A percentile compares a stretch with the other conserved stretches of the same genome.
Conservation (phyloP, 305 asterid species). For the Ajuga reptans region DNA sequence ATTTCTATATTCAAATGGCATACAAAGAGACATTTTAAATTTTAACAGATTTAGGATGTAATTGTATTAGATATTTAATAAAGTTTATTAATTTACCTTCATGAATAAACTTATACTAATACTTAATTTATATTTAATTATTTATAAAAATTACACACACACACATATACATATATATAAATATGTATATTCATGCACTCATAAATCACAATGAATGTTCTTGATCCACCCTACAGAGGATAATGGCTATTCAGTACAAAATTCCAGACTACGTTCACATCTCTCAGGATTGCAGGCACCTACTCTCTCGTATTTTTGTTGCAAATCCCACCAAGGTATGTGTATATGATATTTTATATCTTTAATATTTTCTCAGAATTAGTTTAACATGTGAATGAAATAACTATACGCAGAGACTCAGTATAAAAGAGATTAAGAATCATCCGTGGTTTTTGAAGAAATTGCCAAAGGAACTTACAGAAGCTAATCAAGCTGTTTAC, state of each 20-base stretch:
- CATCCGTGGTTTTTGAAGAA: conserved; percentile 85
- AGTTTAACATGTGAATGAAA: not conserved
- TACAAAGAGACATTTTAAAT: too few relatives aligned
- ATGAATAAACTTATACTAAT: too few relatives aligned
- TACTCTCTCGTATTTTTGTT: conserved; percentile 65
- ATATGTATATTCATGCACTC: too few relatives aligned
- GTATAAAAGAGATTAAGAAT: conserved; percentile 48
- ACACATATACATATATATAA: too few relatives aligned
- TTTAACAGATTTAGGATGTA: too few relatives aligned
- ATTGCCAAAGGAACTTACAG: conserved; percentile 54
- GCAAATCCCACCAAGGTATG: conserved; percentile 56
- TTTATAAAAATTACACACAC: too few relatives aligned
- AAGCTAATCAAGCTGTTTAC: conserved; percentile 48
- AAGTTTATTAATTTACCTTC: too few relatives aligned
- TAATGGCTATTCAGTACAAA: conserved; percentile 56
- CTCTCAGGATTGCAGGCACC: conserved; percentile 72
- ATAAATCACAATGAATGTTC: too few relatives aligned
- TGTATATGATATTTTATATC: too few relatives aligned
- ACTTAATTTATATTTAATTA: too few relatives aligned
- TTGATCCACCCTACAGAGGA: conserved; percentile 41
- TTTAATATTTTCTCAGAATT: not conserved
- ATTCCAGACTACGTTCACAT: conserved; percentile 77
- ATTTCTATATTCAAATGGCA: too few relatives aligned
- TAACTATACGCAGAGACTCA: conserved; percentile 41
- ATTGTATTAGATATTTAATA: too few relatives aligned